Percentiles rank a stretch among this genome's conserved stretches.
These are phyloP conservation scores for Gracilariopsis chorda DNA, from an alignment of 23 red algal species.

Conservation along the genomic window DNA sequence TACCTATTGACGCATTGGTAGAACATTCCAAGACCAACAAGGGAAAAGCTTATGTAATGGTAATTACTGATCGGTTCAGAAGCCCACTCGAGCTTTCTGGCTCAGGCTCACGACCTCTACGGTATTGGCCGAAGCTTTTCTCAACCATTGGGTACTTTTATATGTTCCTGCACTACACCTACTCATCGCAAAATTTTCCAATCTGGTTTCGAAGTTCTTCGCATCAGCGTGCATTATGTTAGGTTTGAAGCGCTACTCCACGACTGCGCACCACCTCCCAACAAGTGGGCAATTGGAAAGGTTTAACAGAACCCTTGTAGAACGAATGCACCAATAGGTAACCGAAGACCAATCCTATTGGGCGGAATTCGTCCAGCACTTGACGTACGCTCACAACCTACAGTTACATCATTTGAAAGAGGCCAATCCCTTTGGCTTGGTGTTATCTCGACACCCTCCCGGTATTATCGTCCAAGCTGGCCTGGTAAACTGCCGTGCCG, in stretches of 20 bases:
- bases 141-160: neutral
- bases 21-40: too few species aligned
- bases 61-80: neutral
- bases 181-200: neutral
- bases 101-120: neutral
- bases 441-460: neutral
- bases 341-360: neutral
- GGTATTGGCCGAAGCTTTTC: neutral
- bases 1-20: too few species aligned
- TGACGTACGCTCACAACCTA: neutral
- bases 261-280: neutral
- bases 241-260: neutral
- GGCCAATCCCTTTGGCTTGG: neutral
- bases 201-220: slow-evolving; percentile 2
- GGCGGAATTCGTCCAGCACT: neutral
- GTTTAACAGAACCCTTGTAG: neutral
- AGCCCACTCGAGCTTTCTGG: neutral
- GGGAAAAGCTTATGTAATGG: neutral
- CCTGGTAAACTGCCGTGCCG: too few species aligned
- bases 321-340: neutral
- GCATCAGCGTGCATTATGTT: neutral
- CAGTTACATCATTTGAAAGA: neutral
- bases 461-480: too few species aligned
- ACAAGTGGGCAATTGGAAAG: slow-evolving; percentile 2
- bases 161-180: neutral